Evolutionary conservation across 805 yeast genomes (phyloP).

Genomic region (Saccharomycopsis selenospora): DNA sequence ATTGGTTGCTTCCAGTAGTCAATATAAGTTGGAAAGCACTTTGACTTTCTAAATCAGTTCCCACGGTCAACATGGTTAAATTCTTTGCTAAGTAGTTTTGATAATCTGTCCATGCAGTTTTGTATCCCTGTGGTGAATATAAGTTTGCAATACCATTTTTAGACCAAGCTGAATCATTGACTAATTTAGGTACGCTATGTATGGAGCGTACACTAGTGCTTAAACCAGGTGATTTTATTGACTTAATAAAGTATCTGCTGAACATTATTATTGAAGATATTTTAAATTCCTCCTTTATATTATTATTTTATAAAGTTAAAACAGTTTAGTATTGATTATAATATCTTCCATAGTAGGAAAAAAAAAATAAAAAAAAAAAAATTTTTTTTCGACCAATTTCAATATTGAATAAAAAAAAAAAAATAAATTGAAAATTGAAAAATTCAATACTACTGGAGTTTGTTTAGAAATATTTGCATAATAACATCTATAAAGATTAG

Average conservation of each 20-base stretch:
- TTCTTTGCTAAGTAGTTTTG: constrained; percentile 60
- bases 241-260: neutral
- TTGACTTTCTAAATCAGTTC: constrained; percentile 73
- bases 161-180: constrained; percentile 33
- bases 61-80: constrained; percentile 58
- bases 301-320: no score
- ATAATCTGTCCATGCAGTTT: constrained; percentile 73
- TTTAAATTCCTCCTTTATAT: no score
- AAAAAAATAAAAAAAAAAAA: no score
- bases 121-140: constrained; percentile 57
- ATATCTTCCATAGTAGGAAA: no score
- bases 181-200: constrained; percentile 59
- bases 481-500: no score
- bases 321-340: no score
- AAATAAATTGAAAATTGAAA: no score
- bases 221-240: neutral
- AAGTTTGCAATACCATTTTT: constrained; percentile 55
- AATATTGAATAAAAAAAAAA: no score
- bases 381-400: no score
- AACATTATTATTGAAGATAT: no score
- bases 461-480: no score
- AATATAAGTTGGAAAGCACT: constrained; percentile 63
- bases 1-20: constrained; percentile 59
- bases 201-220: constrained; percentile 28
- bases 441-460: no score